These are phyloP conservation scores for Russula compacta DNA, from an alignment of 768 basidiomycete genomes.

Conservation along the genomic window DNA sequence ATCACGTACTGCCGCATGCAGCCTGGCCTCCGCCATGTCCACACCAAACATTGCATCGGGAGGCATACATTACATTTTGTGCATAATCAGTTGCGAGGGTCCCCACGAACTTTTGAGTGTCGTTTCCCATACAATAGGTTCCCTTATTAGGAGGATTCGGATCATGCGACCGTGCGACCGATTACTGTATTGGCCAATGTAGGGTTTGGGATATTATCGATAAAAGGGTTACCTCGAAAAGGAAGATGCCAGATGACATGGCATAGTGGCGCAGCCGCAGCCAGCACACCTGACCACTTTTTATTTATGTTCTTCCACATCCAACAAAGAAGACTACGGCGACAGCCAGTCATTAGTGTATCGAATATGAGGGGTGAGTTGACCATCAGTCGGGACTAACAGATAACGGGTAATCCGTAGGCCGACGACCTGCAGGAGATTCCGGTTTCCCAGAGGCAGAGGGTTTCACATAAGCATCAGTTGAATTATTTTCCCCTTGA, in stretches of 20 bases:
- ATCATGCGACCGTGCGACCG: not conserved
- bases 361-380: no score
- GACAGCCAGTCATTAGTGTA: not conserved
- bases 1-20: not conserved
- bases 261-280: not conserved
- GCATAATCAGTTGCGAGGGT: conserved; percentile 1
- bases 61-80: not conserved
- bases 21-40: not conserved
- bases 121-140: not conserved
- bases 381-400: not conserved
- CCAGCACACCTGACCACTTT: not conserved
- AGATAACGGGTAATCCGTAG: not conserved
- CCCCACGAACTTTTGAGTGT: not conserved
- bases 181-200: not conserved
- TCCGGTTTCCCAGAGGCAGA: not conserved
- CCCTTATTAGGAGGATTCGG: not conserved
- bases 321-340: not conserved
- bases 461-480: not conserved
- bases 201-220: not conserved
- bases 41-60: not conserved
- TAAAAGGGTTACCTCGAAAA: not conserved
- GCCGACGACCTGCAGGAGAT: not conserved
- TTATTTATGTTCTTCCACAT: not conserved
- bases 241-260: not conserved
- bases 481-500: not conserved